These are phyloP conservation scores for Lagenidium giganteum DNA, from an alignment of 352 stramenopile genomes.

Conservation along the genomic window DNA sequence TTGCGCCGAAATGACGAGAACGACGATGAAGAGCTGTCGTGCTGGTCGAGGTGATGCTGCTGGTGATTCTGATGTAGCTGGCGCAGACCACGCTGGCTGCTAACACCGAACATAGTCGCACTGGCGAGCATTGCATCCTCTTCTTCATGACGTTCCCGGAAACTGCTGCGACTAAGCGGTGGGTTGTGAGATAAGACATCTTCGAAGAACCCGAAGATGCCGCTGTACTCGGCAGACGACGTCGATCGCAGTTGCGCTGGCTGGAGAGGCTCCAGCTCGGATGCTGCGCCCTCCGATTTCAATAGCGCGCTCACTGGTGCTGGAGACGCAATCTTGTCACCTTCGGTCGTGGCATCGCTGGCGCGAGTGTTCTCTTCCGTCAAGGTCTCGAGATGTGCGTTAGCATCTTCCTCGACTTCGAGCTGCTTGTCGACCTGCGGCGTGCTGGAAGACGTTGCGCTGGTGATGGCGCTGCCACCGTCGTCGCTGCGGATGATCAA, in stretches of 20 bases:
- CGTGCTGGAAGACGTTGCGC: no score
- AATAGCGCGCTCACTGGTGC: slow-evolving; percentile 1
- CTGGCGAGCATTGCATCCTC: slow-evolving; percentile 72
- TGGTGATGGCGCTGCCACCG: slow-evolving; percentile 34
- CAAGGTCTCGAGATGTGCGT: no score
- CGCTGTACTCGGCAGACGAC: slow-evolving; percentile 8
- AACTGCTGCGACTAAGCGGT: slow-evolving; percentile 45
- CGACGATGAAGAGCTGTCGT: slow-evolving; percentile 25
- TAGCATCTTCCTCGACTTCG: no score
- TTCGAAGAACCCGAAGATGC: slow-evolving; percentile 34
- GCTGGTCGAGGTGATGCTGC: slow-evolving; percentile 61
- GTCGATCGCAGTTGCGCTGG: slow-evolving; percentile 3
- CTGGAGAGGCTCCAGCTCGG: slow-evolving; percentile 12
- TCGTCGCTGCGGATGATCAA: slow-evolving; percentile 61
- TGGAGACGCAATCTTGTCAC: slow-evolving; percentile 15
- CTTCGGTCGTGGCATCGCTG: slow-evolving; percentile 3
- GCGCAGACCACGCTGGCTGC: slow-evolving; percentile 58
- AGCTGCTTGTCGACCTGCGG: slow-evolving; percentile 42
- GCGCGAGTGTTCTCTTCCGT: background rate
- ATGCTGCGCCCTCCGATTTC: slow-evolving; percentile 5
- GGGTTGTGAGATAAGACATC: slow-evolving; percentile 37
- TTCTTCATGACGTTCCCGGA: slow-evolving; percentile 60
- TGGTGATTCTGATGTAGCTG: slow-evolving; percentile 74
- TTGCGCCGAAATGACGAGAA: slow-evolving; percentile 27
- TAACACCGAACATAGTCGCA: slow-evolving; percentile 62